Evolutionary conservation across 768 basidiomycete species (phyloP).

Genomic region (Crassisporium funariophilum): DNA sequence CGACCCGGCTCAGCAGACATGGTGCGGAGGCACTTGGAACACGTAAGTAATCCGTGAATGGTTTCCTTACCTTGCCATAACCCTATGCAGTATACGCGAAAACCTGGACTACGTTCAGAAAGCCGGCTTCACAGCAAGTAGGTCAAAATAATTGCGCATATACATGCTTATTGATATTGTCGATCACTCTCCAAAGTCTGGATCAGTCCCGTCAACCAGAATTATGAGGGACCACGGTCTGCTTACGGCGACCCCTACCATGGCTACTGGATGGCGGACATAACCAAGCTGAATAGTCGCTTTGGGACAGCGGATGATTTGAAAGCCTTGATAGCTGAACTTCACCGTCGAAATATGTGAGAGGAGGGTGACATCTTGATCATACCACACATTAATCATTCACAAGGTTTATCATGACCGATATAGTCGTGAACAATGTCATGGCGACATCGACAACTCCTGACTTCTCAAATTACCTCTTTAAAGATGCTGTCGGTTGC

Average conservation of each 20-base stretch:
- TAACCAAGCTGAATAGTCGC: conserved; percentile 62
- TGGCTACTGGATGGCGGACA: conserved; percentile 81
- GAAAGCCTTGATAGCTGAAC: conserved; percentile 60
- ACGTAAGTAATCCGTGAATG: conserved; percentile 38
- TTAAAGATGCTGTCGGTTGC: conserved; percentile 57
- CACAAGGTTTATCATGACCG: conserved; percentile 62
- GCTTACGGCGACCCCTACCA: conserved; percentile 84
- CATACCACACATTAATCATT: conserved; percentile 1
- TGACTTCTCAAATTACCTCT: conserved; percentile 66
- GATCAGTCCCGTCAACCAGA: conserved; percentile 83
- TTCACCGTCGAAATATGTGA: conserved; percentile 75
- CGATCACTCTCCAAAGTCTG: conserved; percentile 49
- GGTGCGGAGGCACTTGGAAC: conserved; percentile 89
- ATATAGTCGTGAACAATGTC: conserved; percentile 85
- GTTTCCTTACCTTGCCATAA: not conserved
- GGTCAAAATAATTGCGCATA: conserved; percentile 17
- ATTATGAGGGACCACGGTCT: conserved; percentile 70
- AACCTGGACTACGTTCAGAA: conserved; percentile 86
- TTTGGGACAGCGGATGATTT: conserved; percentile 79
- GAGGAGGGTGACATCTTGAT: conserved; percentile 20
- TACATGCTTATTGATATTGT: not conserved
- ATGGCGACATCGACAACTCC: conserved; percentile 68
- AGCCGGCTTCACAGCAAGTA: conserved; percentile 80
- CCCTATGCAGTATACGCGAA: conserved; percentile 49
- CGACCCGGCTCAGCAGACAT: conserved; percentile 61